phyloP scores from a whole-genome alignment of 2,329 filamentous ascomycete genomes.

The Aureobasidium melanogenum region DNA sequence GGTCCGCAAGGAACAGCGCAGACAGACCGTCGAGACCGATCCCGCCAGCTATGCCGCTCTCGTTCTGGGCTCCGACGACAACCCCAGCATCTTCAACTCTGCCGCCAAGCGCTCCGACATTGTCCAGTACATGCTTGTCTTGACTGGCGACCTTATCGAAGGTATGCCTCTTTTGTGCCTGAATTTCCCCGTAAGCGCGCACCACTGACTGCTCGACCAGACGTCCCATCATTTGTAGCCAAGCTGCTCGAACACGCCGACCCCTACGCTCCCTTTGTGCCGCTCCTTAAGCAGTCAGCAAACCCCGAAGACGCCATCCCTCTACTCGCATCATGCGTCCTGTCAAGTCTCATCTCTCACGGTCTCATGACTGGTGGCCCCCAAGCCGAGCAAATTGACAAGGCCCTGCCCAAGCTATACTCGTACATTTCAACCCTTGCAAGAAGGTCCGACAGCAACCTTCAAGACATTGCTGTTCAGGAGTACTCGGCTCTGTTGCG shows the following conservation, averaged over 20 bases:
- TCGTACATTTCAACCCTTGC: constrained; percentile 77
- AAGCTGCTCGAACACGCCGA: constrained; percentile 64
- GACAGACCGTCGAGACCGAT: constrained; percentile 71
- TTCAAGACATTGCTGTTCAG: constrained; percentile 93
- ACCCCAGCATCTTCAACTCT: constrained; percentile 71
- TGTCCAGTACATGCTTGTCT: constrained; percentile 86
- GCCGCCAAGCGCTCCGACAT: constrained; percentile 82
- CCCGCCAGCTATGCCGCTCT: constrained; percentile 70
- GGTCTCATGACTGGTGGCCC: constrained; percentile 54
- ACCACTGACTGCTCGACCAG: constrained; percentile 38
- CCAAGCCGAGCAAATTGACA: constrained; percentile 52
- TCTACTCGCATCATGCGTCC: constrained; percentile 78
- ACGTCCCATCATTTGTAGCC: constrained; percentile 68
- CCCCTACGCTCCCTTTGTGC: constrained; percentile 68
- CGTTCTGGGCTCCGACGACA: constrained; percentile 60
- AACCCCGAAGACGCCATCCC: constrained; percentile 83
- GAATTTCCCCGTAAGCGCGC: background rate
- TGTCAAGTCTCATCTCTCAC: constrained; percentile 66
- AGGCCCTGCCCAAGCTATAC: constrained; percentile 74
- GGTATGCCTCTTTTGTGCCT: constrained; percentile 41
- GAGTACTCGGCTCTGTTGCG: constrained; percentile 80
- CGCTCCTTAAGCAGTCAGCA: constrained; percentile 72
- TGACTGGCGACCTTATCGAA: constrained; percentile 79
- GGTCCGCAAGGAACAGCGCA: constrained; percentile 82
- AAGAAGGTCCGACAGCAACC: constrained; percentile 75